Evolutionary conservation across 768 basidiomycete genomes (phyloP).

Genomic region (Mrakia blollopis): DNA sequence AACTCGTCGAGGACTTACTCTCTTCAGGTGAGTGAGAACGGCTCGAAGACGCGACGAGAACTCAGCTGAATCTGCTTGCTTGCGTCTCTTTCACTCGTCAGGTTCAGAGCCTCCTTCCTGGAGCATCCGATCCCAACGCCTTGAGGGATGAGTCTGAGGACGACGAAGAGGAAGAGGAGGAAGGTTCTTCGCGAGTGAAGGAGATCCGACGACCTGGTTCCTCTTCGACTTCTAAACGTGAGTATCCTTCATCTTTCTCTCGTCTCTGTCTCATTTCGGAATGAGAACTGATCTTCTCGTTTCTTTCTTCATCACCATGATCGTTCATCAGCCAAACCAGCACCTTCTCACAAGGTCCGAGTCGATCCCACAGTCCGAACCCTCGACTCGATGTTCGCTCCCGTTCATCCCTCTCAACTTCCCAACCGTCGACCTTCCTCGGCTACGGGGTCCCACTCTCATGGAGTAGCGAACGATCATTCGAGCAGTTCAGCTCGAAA

Average conservation of each 20-base stretch:
- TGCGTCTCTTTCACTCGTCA: neutral
- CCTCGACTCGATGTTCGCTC: constrained; percentile 79
- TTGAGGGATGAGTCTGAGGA: constrained; percentile 2
- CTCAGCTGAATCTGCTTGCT: neutral
- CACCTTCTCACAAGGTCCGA: constrained; percentile 20
- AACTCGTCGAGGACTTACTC: constrained; percentile 47
- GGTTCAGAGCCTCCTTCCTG: constrained; percentile 43
- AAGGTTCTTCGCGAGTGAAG: neutral
- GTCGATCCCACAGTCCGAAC: constrained; percentile 78
- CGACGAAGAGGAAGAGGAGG: neutral
- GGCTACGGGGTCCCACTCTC: neutral
- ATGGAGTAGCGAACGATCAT: neutral
- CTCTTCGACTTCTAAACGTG: constrained; percentile 7
- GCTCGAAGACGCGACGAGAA: neutral
- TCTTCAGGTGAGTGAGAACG: constrained; percentile 44
- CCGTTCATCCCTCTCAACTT: constrained; percentile 53
- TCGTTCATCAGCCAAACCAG: constrained; percentile 20
- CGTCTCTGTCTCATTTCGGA: neutral
- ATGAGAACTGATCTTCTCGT: neutral
- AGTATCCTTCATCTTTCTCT: neutral
- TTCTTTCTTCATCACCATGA: neutral
- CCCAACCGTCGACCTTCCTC: neutral
- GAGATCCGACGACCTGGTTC: neutral
- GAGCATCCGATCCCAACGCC: constrained; percentile 33
- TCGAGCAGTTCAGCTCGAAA: constrained; percentile 29